A percentile compares a stretch with the other conserved stretches of the same genome.
Evolutionary conservation across 139 green algal species (phyloP).

Genomic region (Nannochloris sp.): DNA sequence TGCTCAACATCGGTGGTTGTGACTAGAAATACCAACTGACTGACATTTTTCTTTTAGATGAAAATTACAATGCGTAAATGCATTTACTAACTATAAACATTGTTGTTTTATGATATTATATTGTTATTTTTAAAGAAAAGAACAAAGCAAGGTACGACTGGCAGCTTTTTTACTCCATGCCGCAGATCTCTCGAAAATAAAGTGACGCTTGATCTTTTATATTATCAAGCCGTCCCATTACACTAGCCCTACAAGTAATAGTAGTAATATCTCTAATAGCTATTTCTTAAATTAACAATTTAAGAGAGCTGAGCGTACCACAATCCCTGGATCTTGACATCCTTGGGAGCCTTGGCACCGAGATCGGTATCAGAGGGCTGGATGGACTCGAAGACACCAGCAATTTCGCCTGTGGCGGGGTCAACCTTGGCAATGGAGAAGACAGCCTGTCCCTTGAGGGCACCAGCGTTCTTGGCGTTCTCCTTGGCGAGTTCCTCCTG

Average conservation of each 20-base stretch:
- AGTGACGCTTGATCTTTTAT: neutral
- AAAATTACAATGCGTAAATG: no score
- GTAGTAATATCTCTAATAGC: no score
- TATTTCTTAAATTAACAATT: neutral
- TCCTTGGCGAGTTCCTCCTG: constrained; percentile 86
- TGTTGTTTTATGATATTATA: no score
- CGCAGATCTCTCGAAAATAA: neutral
- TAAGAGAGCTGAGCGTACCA: constrained; percentile 77
- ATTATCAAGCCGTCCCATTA: neutral
- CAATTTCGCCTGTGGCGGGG: constrained; percentile 85
- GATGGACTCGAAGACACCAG: constrained; percentile 95
- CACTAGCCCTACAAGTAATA: no score
- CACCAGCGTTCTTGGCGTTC: constrained; percentile 86
- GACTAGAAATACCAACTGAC: no score
- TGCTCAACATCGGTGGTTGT: no score
- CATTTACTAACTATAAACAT: no score
- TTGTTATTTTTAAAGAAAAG: no score
- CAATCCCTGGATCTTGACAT: constrained; percentile 97
- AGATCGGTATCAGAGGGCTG: constrained; percentile 99
- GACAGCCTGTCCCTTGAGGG: constrained; percentile 79
- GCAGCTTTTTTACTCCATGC: neutral
- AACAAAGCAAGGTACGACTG: no score
- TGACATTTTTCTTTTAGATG: no score
- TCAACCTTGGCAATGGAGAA: constrained; percentile 95
- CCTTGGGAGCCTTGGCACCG: constrained; percentile 96